Evolutionary conservation across 177 flowering plant species (phyloP).

Genomic region (Telopea speciosissima): DNA sequence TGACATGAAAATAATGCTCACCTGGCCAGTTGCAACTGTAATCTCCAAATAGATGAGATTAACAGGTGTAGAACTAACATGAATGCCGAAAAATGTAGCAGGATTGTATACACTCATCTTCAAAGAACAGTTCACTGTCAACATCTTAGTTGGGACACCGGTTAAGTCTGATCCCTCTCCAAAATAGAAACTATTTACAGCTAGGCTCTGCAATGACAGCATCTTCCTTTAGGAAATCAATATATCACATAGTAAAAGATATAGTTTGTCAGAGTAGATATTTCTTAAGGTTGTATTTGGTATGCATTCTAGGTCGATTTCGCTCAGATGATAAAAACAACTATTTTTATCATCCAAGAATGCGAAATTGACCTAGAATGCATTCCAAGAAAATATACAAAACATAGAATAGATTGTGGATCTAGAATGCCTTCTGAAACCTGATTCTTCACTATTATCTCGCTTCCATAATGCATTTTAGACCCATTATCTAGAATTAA

Average conservation of each 20-base stretch:
- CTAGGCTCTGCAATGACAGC: conserved; percentile 50
- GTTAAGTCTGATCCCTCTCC: conserved; percentile 68
- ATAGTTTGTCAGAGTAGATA: neutral
- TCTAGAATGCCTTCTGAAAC: too few species aligned
- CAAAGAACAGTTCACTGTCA: conserved; percentile 63
- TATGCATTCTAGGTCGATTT: too few species aligned
- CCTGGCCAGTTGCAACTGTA: conserved; percentile 78
- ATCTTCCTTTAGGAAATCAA: neutral
- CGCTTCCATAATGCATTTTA: too few species aligned
- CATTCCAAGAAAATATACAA: too few species aligned
- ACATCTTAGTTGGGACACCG: conserved; percentile 81
- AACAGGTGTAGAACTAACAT: conserved; percentile 59
- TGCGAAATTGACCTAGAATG: too few species aligned
- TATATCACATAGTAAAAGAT: neutral
- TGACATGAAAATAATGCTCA: conserved; percentile 17
- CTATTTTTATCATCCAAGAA: too few species aligned
- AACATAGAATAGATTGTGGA: too few species aligned
- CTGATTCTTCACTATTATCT: too few species aligned
- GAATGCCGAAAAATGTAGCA: conserved; percentile 84
- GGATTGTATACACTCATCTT: conserved; percentile 67
- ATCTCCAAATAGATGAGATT: conserved; percentile 61
- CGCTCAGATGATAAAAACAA: too few species aligned
- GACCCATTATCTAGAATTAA: too few species aligned
- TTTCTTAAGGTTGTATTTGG: neutral
- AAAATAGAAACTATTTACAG: conserved; percentile 42